Conservation (phyloP, 176 grass and related monocot species). For the Alloteropsis semialata region DNA sequence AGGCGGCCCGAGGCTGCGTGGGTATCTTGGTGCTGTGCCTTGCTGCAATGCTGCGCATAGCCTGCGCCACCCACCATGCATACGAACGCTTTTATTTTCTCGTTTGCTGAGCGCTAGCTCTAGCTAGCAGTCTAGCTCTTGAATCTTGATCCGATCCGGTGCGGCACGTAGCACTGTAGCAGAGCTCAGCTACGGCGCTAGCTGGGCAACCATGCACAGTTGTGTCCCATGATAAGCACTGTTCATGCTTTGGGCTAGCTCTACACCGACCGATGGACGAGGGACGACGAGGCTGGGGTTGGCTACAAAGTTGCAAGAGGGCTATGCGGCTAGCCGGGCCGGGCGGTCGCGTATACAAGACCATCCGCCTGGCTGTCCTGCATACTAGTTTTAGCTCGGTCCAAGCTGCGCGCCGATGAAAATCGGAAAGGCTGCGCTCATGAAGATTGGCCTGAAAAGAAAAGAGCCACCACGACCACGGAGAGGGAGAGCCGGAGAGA, state of each 20-base stretch:
- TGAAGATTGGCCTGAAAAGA: constrained; percentile 19
- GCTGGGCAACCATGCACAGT: neutral
- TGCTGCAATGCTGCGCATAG: neutral
- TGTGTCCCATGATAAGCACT: constrained; percentile 17
- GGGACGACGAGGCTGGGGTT: no score
- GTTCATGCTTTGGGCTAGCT: neutral
- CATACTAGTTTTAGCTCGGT: neutral
- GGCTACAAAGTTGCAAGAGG: no score
- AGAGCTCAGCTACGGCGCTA: neutral
- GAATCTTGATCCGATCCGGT: neutral
- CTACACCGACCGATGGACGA: no score
- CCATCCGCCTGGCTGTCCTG: no score
- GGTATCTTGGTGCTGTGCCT: constrained; percentile 31
- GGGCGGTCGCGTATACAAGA: no score
- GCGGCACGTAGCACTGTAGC: neutral
- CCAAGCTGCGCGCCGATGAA: neutral
- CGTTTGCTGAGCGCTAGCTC: neutral
- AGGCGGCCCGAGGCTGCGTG: constrained; percentile 27
- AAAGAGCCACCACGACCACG: neutral
- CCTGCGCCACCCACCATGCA: constrained; percentile 1
- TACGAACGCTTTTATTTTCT: neutral
- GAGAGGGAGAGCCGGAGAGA: no score
- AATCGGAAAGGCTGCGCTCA: neutral
- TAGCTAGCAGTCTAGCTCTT: neutral
- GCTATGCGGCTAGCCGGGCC: no score